These are phyloP conservation scores for Malus hybrid DNA, from an alignment of 331 rosid species.

Conservation along the genomic window DNA sequence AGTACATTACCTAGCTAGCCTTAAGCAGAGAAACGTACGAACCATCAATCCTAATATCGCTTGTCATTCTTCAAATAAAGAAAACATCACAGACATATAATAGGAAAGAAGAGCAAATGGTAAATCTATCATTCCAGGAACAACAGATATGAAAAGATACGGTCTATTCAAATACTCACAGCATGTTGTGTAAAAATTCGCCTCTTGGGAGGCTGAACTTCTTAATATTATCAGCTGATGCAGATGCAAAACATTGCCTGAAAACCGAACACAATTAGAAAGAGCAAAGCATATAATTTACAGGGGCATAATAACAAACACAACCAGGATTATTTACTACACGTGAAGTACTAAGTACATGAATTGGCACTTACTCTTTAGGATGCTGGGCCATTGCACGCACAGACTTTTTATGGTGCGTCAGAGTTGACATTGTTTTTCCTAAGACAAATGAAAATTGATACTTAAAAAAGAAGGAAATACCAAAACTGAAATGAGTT, in stretches of 20 bases:
- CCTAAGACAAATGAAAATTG: conserved; percentile 37
- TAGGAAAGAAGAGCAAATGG: conserved; percentile 1
- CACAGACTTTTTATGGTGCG: conserved; percentile 95
- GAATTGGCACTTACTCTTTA: conserved; percentile 58
- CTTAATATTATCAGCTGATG: conserved; percentile 97
- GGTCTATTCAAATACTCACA: conserved; percentile 50
- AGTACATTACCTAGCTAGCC: not conserved
- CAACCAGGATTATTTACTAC: not conserved
- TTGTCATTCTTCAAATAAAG: not conserved
- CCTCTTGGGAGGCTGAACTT: conserved; percentile 91
- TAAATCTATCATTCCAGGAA: not conserved
- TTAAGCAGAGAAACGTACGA: not conserved
- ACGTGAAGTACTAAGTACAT: not conserved
- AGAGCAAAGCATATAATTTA: conserved; percentile 1
- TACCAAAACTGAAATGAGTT: not conserved
- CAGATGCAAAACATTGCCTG: conserved; percentile 94
- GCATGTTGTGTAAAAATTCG: conserved; percentile 94
- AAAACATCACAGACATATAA: not conserved
- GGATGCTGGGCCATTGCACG: conserved; percentile 96
- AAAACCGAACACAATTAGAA: not conserved
- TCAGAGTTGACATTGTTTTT: conserved; percentile 83
- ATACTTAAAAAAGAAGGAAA: not conserved
- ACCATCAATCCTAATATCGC: not conserved
- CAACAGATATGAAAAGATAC: not conserved
- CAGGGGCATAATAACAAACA: not conserved